Evolutionary conservation across 371 early-diverging fungal genomes (phyloP).

Genomic region (Haplosporangium sp.): DNA sequence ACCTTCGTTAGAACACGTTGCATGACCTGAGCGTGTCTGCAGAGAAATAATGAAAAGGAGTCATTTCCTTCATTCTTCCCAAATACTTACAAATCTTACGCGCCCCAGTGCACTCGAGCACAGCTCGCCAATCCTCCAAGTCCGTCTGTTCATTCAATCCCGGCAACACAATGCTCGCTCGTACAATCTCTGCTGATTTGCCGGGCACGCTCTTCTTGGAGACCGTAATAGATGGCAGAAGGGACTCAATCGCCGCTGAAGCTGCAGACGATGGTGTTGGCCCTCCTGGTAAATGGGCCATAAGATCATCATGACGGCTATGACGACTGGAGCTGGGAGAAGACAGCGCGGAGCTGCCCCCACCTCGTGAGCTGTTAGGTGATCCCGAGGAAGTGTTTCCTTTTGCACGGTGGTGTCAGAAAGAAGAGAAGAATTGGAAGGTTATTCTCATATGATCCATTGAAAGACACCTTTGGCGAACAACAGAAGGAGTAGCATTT

Average conservation of each 20-base stretch:
- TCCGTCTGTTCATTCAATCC: slow-evolving; percentile 55
- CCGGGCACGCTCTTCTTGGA: slow-evolving; percentile 56
- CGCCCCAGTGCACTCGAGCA: slow-evolving; percentile 54
- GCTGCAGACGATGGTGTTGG: slow-evolving; percentile 40
- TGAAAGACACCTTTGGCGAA: not conserved
- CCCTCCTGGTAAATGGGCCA: slow-evolving; percentile 28
- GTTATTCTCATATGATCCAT: too few relatives aligned
- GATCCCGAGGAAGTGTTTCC: slow-evolving; percentile 33
- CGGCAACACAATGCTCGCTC: slow-evolving; percentile 51
- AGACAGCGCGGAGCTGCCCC: slow-evolving; percentile 20
- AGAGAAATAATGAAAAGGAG: not conserved
- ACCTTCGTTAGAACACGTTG: slow-evolving; percentile 1
- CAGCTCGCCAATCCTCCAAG: slow-evolving; percentile 55
- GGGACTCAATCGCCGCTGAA: slow-evolving; percentile 49
- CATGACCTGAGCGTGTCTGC: slow-evolving; percentile 3
- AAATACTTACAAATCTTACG: slow-evolving; percentile 48
- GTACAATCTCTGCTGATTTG: slow-evolving; percentile 56
- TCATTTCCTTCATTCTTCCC: too few relatives aligned
- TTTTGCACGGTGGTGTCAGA: not conserved
- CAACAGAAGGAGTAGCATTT: not conserved
- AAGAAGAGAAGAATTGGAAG: not conserved
- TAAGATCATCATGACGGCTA: slow-evolving; percentile 24
- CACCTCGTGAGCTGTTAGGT: slow-evolving; percentile 8
- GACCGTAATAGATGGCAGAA: slow-evolving; percentile 45
- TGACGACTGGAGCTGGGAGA: slow-evolving; percentile 26